Conservation (phyloP, 306 rosid genomes). For the Malus domestica region DNA sequence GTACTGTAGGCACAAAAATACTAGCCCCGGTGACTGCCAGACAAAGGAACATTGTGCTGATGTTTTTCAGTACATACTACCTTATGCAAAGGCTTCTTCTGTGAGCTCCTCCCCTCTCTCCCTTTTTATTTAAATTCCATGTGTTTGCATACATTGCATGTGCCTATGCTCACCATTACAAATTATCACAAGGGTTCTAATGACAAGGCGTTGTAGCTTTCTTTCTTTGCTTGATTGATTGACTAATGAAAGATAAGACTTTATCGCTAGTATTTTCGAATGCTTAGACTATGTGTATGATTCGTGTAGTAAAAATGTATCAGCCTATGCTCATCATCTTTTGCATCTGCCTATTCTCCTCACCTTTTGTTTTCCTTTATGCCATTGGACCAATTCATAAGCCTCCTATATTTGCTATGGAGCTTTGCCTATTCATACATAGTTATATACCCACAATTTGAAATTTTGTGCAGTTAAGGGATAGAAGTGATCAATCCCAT, state of each 20-base stretch:
- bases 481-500: conserved; percentile 73
- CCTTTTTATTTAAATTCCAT: background rate
- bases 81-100: conserved; percentile 92
- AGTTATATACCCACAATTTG: background rate
- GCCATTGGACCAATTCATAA: background rate
- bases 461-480: conserved; percentile 63
- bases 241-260: no score
- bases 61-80: conserved; percentile 86
- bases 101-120: conserved; percentile 47
- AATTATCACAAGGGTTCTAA: conserved; percentile 8
- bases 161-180: background rate
- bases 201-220: background rate
- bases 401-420: conserved; percentile 1
- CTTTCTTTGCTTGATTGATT: no score
- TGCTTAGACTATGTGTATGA: no score
- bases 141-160: background rate
- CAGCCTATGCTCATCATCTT: no score
- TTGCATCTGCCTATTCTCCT: no score
- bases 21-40: conserved; percentile 91
- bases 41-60: conserved; percentile 94
- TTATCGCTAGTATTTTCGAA: no score
- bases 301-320: no score
- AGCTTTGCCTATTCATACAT: background rate
- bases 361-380: background rate
- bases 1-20: conserved; percentile 63